Percentiles rank a stretch among this genome's conserved stretches.
Conservation (phyloP, 352 stramenopile genomes). For the Pythium folliculosum region DNA sequence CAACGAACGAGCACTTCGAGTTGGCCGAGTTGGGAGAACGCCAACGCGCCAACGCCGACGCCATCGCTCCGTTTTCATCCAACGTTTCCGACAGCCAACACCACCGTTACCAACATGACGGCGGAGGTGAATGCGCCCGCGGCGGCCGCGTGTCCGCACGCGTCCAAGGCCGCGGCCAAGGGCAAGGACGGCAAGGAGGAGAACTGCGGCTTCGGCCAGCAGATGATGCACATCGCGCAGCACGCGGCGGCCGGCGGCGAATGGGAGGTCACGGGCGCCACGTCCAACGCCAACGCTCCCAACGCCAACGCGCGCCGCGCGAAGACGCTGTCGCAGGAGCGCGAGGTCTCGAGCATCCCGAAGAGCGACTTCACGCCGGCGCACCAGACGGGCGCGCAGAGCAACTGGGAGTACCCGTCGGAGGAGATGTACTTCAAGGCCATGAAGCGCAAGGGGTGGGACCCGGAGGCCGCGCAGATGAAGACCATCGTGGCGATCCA, state of each 20-base stretch:
- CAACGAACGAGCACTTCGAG: neutral
- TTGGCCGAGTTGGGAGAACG: neutral
- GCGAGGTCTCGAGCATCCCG: conserved; percentile 93
- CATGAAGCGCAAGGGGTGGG: conserved; percentile 96
- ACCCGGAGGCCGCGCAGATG: conserved; percentile 91
- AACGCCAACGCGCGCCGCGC: no score
- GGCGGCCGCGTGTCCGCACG: conserved; percentile 52
- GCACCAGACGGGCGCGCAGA: conserved; percentile 54
- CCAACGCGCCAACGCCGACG: neutral
- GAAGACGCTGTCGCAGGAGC: conserved; percentile 70
- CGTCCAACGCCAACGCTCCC: conserved; percentile 22
- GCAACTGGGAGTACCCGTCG: conserved; percentile 95
- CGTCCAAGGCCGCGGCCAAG: conserved; percentile 17
- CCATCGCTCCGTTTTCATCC: neutral
- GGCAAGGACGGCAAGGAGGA: conserved; percentile 18
- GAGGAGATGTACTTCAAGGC: conserved; percentile 98
- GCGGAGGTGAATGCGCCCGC: conserved; percentile 63
- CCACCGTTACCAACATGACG: conserved; percentile 52
- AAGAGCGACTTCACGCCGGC: conserved; percentile 86
- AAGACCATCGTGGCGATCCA: conserved; percentile 96
- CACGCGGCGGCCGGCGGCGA: conserved; percentile 36
- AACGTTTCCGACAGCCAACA: conserved; percentile 2
- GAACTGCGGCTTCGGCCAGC: conserved; percentile 48
- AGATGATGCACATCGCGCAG: conserved; percentile 59
- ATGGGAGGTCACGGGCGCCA: conserved; percentile 29